Conservation (phyloP, 306 rosid species). For the Cucurbita moschata region DNA sequence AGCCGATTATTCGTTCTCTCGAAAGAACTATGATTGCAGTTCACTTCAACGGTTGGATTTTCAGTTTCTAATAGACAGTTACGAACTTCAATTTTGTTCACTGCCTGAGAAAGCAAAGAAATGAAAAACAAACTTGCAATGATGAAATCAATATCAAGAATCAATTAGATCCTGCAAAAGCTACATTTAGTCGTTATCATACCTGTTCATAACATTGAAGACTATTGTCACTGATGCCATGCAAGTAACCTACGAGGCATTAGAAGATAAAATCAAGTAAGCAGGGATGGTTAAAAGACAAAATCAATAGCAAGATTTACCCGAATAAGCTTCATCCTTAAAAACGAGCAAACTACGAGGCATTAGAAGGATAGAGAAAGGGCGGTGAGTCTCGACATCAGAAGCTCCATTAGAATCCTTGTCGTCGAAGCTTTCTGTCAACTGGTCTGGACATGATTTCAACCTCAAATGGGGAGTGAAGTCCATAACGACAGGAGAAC, state of each 20-base stretch:
- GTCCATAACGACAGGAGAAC: slow-evolving; percentile 75
- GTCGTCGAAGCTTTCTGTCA: slow-evolving; percentile 8
- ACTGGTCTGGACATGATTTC: slow-evolving; percentile 14
- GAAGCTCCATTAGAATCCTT: slow-evolving; percentile 19
- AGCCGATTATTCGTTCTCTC: slow-evolving; percentile 39
- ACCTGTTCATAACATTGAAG: slow-evolving; percentile 53
- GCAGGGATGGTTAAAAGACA: background rate
- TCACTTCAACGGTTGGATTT: slow-evolving; percentile 13
- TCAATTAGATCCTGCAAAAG: no score
- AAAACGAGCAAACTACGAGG: slow-evolving; percentile 74
- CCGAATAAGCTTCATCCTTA: slow-evolving; percentile 74
- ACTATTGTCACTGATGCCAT: slow-evolving; percentile 46
- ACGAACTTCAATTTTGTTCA: slow-evolving; percentile 45
- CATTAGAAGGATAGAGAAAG: slow-evolving; percentile 54
- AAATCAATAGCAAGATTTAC: slow-evolving; percentile 16
- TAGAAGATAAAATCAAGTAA: no score
- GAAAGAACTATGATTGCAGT: slow-evolving; percentile 22
- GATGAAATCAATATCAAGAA: background rate
- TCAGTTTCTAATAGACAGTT: slow-evolving; percentile 12
- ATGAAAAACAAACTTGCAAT: background rate
- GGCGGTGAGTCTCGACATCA: slow-evolving; percentile 26
- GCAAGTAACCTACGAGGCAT: slow-evolving; percentile 40
- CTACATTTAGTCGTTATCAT: background rate
- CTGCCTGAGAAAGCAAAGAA: slow-evolving; percentile 30
- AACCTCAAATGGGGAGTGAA: slow-evolving; percentile 78